phyloP scores from a whole-genome alignment of 495 filamentous ascomycete species.

The Aspergillus carlsbadensis region DNA sequence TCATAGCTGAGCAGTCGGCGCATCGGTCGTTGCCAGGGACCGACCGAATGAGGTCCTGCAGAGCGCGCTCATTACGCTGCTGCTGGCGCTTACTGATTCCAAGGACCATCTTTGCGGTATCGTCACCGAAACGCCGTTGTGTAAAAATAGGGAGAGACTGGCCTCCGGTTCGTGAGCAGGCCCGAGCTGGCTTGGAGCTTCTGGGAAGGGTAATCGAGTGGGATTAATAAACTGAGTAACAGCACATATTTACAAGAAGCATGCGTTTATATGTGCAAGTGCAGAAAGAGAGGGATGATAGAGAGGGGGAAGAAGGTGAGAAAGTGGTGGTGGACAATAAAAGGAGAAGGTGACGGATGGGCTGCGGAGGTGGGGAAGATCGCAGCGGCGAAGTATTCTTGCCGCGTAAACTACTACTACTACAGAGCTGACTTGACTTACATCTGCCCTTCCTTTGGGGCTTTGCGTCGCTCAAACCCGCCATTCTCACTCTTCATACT shows the following conservation, averaged over 20 bases:
- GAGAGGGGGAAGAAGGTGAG: not conserved
- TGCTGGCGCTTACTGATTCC: conserved; percentile 88
- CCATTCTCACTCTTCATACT: too few species aligned
- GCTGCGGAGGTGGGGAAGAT: conserved; percentile 17
- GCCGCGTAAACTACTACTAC: not conserved
- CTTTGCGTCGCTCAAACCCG: too few species aligned
- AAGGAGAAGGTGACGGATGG: conserved; percentile 15
- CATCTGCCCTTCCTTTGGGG: too few species aligned
- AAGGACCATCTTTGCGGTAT: conserved; percentile 46
- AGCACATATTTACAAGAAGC: conserved; percentile 22
- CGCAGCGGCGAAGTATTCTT: not conserved
- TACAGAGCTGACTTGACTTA: too few species aligned
- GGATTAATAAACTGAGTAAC: conserved; percentile 9
- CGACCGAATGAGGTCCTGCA: conserved; percentile 85
- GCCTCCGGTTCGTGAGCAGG: not conserved
- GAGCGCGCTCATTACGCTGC: conserved; percentile 87
- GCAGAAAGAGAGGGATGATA: not conserved
- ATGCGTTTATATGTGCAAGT: not conserved
- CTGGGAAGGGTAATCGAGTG: conserved; percentile 14
- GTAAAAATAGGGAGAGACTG: not conserved
- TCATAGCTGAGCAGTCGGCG: conserved; percentile 87
- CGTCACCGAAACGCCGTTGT: not conserved
- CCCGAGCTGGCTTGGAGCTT: conserved; percentile 4
- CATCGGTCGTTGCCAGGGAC: conserved; percentile 93
- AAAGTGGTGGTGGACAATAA: conserved; percentile 7